Evolutionary conservation across 192 early-diverging fungal genomes (phyloP).

Genomic region (Podila epigama): DNA sequence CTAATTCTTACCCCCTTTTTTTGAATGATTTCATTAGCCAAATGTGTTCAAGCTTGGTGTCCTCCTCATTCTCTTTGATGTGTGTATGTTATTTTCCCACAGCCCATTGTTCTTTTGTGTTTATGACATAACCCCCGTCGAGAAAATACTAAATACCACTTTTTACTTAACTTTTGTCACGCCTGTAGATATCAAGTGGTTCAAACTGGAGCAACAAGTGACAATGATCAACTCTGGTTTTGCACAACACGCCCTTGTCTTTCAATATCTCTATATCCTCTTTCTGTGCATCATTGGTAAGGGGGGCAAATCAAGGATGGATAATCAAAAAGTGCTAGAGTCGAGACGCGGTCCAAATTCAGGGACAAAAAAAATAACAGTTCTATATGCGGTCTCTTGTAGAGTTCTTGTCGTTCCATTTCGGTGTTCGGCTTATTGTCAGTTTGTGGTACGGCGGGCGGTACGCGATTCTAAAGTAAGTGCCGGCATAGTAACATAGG

Average conservation of each 20-base stretch:
- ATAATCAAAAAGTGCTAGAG: background rate
- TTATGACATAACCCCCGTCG: background rate
- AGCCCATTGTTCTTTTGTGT: background rate
- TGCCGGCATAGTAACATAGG: too few relatives aligned
- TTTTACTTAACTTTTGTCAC: background rate
- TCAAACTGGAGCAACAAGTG: slow-evolving; percentile 78
- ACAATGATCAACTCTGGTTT: slow-evolving; percentile 63
- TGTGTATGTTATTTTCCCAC: too few relatives aligned
- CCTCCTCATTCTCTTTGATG: slow-evolving; percentile 87
- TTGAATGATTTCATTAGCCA: slow-evolving; percentile 42
- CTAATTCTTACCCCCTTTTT: background rate
- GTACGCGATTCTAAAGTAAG: slow-evolving; percentile 53
- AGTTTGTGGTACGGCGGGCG: slow-evolving; percentile 52
- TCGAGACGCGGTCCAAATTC: background rate
- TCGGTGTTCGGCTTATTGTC: slow-evolving; percentile 58
- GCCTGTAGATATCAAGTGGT: slow-evolving; percentile 83
- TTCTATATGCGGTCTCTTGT: background rate
- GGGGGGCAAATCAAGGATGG: background rate
- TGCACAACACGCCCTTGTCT: slow-evolving; percentile 66
- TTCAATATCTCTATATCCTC: slow-evolving; percentile 83
- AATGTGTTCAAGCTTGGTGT: slow-evolving; percentile 79
- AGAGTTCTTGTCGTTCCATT: slow-evolving; percentile 70
- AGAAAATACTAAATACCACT: background rate
- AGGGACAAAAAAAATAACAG: background rate
- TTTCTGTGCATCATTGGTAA: slow-evolving; percentile 71